These are phyloP conservation scores for Chloranthus sessilifolius DNA, from an alignment of 164 flowering plant genomes.

Conservation along the genomic window DNA sequence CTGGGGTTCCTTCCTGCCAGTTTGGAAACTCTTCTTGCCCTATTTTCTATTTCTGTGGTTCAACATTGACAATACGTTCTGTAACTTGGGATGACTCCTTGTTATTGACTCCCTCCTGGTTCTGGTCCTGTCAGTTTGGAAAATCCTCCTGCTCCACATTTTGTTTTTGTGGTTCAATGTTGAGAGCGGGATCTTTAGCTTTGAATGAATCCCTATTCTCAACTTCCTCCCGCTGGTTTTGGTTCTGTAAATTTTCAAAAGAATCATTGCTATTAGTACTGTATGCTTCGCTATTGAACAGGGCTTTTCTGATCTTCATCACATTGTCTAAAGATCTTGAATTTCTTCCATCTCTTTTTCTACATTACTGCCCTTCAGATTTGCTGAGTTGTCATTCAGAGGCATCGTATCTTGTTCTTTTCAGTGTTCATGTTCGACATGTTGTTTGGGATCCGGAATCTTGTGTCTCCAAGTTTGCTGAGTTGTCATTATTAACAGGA, in stretches of 20 bases:
- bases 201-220: constrained; percentile 20
- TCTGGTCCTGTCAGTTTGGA: constrained; percentile 11
- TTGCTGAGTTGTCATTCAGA: constrained; percentile 17
- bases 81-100: too few species aligned
- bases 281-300: constrained; percentile 31
- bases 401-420: constrained; percentile 55
- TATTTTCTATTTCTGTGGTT: too few species aligned
- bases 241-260: constrained; percentile 12
- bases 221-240: constrained; percentile 12
- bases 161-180: constrained; percentile 14
- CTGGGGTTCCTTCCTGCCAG: background rate
- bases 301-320: constrained; percentile 16
- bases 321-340: constrained; percentile 7
- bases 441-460: constrained; percentile 70
- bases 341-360: constrained; percentile 14
- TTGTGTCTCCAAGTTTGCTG: constrained; percentile 49
- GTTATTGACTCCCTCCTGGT: too few species aligned
- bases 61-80: constrained; percentile 24
- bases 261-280: constrained; percentile 5
- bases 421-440: constrained; percentile 42
- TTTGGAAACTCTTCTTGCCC: too few species aligned
- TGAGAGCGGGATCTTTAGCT: too few species aligned
- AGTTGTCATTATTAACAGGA: too few species aligned
- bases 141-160: constrained; percentile 25
- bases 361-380: constrained; percentile 8